These are phyloP conservation scores for Torrubiella hemipterigena DNA, from an alignment of 2,329 filamentous ascomycete species.

Conservation along the genomic window DNA sequence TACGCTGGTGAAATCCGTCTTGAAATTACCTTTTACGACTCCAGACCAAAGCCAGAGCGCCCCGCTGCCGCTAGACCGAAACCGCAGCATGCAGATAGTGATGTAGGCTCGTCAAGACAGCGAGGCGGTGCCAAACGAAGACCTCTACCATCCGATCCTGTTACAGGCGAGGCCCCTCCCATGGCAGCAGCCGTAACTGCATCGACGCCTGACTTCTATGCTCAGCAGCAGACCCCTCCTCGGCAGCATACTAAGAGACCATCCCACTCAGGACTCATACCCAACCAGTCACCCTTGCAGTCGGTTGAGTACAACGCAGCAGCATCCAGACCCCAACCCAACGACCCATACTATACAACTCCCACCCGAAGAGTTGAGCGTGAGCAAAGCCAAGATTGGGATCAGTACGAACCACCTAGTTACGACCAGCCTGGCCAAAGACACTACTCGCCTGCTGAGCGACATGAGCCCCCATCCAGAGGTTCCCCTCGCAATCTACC, in stretches of 20 bases:
- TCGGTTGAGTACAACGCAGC: constrained; percentile 36
- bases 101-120: constrained; percentile 28
- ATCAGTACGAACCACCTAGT: too few species aligned
- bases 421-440: constrained; percentile 25
- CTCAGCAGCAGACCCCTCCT: constrained; percentile 31
- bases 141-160: constrained; percentile 71
- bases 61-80: constrained; percentile 41
- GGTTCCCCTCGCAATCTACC: constrained; percentile 22
- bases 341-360: constrained; percentile 23
- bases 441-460: constrained; percentile 22
- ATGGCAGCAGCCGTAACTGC: constrained; percentile 12
- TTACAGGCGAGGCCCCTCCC: constrained; percentile 38
- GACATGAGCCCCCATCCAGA: constrained; percentile 20
- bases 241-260: constrained; percentile 30
- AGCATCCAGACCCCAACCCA: constrained; percentile 19
- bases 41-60: constrained; percentile 69
- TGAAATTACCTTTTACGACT: constrained; percentile 94
- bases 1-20: constrained; percentile 92
- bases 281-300: constrained; percentile 41
- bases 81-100: constrained; percentile 22
- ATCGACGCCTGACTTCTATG: constrained; percentile 21
- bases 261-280: constrained; percentile 26
- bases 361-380: too few species aligned
- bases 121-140: constrained; percentile 64
- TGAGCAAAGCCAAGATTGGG: too few species aligned